phyloP scores from a whole-genome alignment of 768 basidiomycete genomes.

The Gymnopilus dilepis region DNA sequence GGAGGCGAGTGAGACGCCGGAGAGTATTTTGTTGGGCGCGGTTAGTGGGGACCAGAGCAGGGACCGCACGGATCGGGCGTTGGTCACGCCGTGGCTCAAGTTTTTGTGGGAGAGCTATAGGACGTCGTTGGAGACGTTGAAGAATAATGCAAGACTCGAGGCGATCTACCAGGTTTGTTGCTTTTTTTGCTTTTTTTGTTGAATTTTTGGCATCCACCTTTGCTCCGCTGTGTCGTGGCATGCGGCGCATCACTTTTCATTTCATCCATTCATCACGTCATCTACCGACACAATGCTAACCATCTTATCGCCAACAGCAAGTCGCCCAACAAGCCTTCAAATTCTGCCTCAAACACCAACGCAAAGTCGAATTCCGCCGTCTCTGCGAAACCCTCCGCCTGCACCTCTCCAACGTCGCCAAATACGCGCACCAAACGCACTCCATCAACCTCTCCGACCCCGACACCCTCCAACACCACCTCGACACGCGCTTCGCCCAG shows the following conservation, averaged over 20 bases:
- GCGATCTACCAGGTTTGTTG: constrained; percentile 88
- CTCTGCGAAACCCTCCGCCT: constrained; percentile 95
- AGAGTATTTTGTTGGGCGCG: constrained; percentile 88
- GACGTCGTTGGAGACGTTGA: constrained; percentile 92
- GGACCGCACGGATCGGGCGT: constrained; percentile 91
- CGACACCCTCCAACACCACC: constrained; percentile 92
- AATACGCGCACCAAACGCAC: constrained; percentile 93
- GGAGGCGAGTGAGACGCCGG: constrained; percentile 94
- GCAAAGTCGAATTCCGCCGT: constrained; percentile 96
- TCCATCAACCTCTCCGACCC: constrained; percentile 95
- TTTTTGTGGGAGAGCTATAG: constrained; percentile 99
- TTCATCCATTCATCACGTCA: constrained; percentile 3
- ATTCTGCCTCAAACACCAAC: constrained; percentile 91
- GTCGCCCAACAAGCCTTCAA: constrained; percentile 97
- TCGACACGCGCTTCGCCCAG: constrained; percentile 97
- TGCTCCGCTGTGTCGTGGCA: neutral
- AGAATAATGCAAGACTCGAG: constrained; percentile 94
- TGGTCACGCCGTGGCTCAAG: constrained; percentile 97
- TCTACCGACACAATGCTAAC: too few relatives aligned
- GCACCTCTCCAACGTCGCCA: constrained; percentile 92
- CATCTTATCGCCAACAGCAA: constrained; percentile 56
- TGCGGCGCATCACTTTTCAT: neutral
- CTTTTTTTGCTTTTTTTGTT: too few relatives aligned
- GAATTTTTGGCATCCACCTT: neutral
- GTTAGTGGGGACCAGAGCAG: constrained; percentile 90